These are phyloP conservation scores for Stylonectria norvegica DNA, from an alignment of 2,329 filamentous ascomycete species.

Conservation along the genomic window DNA sequence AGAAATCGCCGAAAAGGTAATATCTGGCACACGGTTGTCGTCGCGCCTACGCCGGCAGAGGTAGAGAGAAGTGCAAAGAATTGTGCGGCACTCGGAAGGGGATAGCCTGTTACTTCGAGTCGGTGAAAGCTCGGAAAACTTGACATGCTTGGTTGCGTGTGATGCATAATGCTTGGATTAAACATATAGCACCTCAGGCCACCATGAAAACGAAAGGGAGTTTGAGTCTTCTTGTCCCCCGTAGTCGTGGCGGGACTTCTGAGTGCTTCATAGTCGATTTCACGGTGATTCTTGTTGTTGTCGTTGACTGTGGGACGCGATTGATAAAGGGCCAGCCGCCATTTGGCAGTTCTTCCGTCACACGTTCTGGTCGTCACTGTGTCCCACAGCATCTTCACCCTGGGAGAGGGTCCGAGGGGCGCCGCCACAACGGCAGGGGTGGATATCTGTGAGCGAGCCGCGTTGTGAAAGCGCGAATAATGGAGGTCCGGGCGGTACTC, in stretches of 20 bases:
- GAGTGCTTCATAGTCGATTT: not conserved
- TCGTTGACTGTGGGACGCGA: slow-evolving; percentile 12
- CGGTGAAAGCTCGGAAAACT: slow-evolving; percentile 29
- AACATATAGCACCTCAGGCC: slow-evolving; percentile 19
- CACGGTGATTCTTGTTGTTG: not conserved
- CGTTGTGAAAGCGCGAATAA: not conserved
- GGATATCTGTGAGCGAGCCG: slow-evolving; percentile 3
- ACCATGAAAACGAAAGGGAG: too few species aligned
- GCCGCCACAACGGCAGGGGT: slow-evolving; percentile 23
- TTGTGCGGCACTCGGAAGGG: slow-evolving; percentile 9
- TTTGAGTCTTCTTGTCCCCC: too few species aligned
- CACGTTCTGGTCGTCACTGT: slow-evolving; percentile 12
- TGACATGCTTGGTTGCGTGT: slow-evolving; percentile 13
- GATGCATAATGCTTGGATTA: too few species aligned
- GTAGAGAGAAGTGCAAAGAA: slow-evolving; percentile 7
- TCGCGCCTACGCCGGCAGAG: too few species aligned
- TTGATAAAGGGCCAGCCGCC: slow-evolving; percentile 21
- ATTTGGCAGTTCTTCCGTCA: slow-evolving; percentile 18
- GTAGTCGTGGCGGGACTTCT: too few species aligned
- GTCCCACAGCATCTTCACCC: slow-evolving; percentile 21
- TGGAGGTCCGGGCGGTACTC: not conserved
- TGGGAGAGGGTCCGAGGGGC: slow-evolving; percentile 17
- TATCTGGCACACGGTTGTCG: slow-evolving; percentile 3
- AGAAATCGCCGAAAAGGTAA: slow-evolving; percentile 3
- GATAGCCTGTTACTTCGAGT: slow-evolving; percentile 24